Conservation (phyloP, 208 protist species). For the Crithidia bombi region DNA sequence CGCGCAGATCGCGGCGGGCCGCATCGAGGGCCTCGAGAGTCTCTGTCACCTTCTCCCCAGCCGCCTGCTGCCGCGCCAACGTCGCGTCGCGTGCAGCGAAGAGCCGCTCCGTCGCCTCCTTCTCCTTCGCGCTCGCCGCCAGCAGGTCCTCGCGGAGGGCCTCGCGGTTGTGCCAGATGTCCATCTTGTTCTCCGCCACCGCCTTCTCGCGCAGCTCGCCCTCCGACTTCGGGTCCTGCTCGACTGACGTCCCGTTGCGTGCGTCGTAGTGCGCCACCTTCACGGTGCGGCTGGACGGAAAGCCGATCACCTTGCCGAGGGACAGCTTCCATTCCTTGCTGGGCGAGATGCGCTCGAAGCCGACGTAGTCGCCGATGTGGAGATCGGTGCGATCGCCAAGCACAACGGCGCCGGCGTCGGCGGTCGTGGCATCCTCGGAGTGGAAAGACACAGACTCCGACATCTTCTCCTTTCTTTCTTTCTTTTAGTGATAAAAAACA, state of each 20-base stretch:
- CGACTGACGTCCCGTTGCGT: slow-evolving; percentile 34
- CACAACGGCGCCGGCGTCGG: slow-evolving; percentile 2
- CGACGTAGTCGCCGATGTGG: slow-evolving; percentile 75
- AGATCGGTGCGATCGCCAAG: slow-evolving; percentile 39
- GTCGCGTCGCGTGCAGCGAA: slow-evolving; percentile 60
- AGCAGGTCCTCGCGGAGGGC: slow-evolving; percentile 53
- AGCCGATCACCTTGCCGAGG: slow-evolving; percentile 64
- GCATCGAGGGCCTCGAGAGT: slow-evolving; percentile 55
- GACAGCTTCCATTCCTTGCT: slow-evolving; percentile 58
- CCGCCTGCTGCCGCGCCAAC: slow-evolving; percentile 45
- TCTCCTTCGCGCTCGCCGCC: slow-evolving; percentile 48
- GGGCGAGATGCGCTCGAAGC: slow-evolving; percentile 65
- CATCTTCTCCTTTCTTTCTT: neutral
- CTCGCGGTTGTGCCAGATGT: slow-evolving; percentile 62
- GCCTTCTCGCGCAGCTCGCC: slow-evolving; percentile 47
- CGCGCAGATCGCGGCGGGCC: slow-evolving; percentile 39
- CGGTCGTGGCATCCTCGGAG: slow-evolving; percentile 16
- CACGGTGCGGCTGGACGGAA: slow-evolving; percentile 57
- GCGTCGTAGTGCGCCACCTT: slow-evolving; percentile 68
- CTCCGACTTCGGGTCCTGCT: slow-evolving; percentile 52
- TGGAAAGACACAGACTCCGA: slow-evolving; percentile 15
- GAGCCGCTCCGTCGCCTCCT: slow-evolving; percentile 49
- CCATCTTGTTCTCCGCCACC: slow-evolving; percentile 36
- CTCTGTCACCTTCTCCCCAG: slow-evolving; percentile 32
- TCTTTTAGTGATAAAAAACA: neutral